Percentiles rank a stretch among this genome's conserved stretches.
Conservation (phyloP, 2,329 filamentous ascomycete species). For the Colletotrichum coccodes region DNA sequence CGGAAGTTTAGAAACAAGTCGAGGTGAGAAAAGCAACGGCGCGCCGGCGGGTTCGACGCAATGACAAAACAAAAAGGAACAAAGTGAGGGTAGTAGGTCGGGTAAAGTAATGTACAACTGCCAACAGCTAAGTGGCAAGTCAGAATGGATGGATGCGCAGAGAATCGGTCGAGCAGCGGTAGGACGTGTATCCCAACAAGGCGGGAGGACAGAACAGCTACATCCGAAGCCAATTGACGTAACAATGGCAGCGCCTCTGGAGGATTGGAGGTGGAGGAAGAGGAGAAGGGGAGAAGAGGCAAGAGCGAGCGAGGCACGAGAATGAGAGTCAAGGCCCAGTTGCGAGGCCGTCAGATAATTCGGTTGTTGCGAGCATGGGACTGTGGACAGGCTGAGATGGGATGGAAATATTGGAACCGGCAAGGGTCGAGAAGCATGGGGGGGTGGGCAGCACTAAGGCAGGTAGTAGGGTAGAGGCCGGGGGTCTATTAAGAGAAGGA, state of each 20-base stretch:
- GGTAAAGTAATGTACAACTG: conserved; percentile 9
- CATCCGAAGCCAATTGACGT: conserved; percentile 24
- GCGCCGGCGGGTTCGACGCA: conserved; percentile 11
- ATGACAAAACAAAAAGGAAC: conserved; percentile 6
- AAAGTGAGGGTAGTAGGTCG: neutral
- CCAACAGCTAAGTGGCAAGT: conserved; percentile 29
- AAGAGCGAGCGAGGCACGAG: conserved; percentile 17
- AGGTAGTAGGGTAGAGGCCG: conserved; percentile 18
- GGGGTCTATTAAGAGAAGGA: neutral
- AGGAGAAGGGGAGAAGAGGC: conserved; percentile 10
- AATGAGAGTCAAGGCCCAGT: conserved; percentile 8
- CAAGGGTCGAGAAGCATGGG: conserved; percentile 22
- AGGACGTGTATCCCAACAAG: conserved; percentile 16
- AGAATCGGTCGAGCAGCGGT: conserved; percentile 9
- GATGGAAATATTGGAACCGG: conserved; percentile 22
- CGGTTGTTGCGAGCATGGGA: conserved; percentile 26
- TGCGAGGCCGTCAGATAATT: conserved; percentile 21
- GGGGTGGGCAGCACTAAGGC: conserved; percentile 8
- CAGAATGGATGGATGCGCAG: neutral
- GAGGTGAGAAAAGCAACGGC: conserved; percentile 25
- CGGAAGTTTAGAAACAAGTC: conserved; percentile 11
- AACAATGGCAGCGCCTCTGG: conserved; percentile 19
- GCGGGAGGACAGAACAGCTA: conserved; percentile 5
- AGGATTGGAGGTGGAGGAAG: neutral
- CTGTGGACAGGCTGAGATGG: conserved; percentile 26